Evolutionary conservation across 768 basidiomycete species (phyloP), one percentile per base, ranked within the genome.

Genomic region (Suillus sp.): DNA sequence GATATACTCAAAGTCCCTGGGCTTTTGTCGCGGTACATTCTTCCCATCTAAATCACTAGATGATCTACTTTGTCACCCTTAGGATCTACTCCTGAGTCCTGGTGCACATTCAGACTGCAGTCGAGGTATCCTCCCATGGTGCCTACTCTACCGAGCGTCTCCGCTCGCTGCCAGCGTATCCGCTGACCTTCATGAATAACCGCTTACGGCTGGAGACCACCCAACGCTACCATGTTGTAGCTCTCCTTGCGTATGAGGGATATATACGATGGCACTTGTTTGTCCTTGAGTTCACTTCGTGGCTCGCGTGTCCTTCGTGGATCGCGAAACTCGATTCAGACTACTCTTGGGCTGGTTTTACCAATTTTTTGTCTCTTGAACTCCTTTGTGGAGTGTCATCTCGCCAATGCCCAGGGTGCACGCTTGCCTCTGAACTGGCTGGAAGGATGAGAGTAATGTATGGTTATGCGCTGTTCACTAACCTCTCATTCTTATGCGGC

Each of bases 271-370:
- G 51, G n/a, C 11, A 27, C 35, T 6, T 7, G 54, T 59, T 56
- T 35, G 50, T 50, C 62, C 55, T 63, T 60, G 45, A 65, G 62
- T 65, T 65, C 64, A 59, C 64, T 63, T 65, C 64, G 64, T 65
- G 64, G 64, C 62, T 65, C 62, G 45, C 62, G 54, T 34, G 16
- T 58, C 56, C 37, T 64, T 55, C 18, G 34, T 45, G 62, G 61
- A 54, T 25, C 40, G 65, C 20, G 65, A 64, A 66, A 66, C 63
- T 64, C 63, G 59, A 64, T 64, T 64, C 65, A 66, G 65, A 66
- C 63, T 64, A 64, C 59, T 66, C 62, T 66, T 45, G 58, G 50
- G 18, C 65, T 64, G 65, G 57, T 60, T 57, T 58, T 61, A 51
- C 8, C 27, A 59, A n/a, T 62, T 65, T 65, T 65, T 51, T 22